Base-by-base conservation (phyloP, 2,329 filamentous ascomycete species). In the Aspergillus ochraceoroseus region DNA sequence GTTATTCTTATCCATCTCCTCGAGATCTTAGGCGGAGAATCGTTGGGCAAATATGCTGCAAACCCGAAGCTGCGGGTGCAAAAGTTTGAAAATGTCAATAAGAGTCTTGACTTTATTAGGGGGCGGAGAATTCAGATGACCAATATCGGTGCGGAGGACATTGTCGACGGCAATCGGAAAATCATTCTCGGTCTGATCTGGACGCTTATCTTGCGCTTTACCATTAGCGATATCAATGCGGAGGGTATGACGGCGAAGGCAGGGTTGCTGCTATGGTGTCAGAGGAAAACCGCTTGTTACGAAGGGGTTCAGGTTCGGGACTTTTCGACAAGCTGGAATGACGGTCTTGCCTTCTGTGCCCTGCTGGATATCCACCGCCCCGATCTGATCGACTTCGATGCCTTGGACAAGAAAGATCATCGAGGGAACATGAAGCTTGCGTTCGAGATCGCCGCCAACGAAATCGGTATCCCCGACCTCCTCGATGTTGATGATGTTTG, bases 171-270 rank as follows among this genome's bases (percentile, higher is more conserved):
- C 23, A 98, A 96, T 66, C 79, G 85, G 54, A 98, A 96, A 74
- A 95, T 98, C 59, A 94, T 96, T 45, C 75, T 98, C 19, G 92
- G 92, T 19, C 74, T 98, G 55, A 95, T 98, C 67, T 98, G 92
- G 92, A 98, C 89, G 4, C 75, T 98, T 48, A 98, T 98, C 82
- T 73, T 95, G 52, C 79, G 92, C 35, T 98, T 98, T 66, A 98
- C 92, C 54, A 98, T 98, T 63, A 95, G 84, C 64, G 92, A 98
- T 66, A 98, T 98, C 71, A 96, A 94, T 63, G 85, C 90, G 65
- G 92, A 95, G 73, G 92, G 92, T 51, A 83, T 96, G 80, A 95
- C 90, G 37, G 92, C 92, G 43, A 95, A 96, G 67, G 92, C 96
- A 64, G 92, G 92, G 48, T 70, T 98, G 56, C 69, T 98, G 42